A percentile compares a stretch with the other conserved stretches of the same genome.
Evolutionary conservation across 2,329 filamentous ascomycete genomes (phyloP).

Genomic region (Fonsecaea monophora): DNA sequence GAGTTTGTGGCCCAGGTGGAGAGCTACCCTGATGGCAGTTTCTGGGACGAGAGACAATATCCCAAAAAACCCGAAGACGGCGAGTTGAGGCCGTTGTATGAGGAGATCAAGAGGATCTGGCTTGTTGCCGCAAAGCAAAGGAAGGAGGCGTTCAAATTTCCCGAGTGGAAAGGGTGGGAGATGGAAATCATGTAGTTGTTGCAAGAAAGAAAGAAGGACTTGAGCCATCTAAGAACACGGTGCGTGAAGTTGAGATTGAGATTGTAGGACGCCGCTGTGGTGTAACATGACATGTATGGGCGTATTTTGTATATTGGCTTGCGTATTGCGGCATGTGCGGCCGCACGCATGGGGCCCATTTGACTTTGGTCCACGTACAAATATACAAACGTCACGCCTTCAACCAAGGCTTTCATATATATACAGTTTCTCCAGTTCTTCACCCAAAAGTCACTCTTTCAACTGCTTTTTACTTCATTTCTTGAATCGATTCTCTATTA

Average conservation of each 20-base stretch:
- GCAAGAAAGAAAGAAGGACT: neutral
- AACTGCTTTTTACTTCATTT: too few relatives aligned
- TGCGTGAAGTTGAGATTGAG: too few relatives aligned
- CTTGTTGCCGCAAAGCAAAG: neutral
- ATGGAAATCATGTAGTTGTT: neutral
- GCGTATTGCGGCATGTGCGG: constrained; percentile 10
- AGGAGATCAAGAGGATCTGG: constrained; percentile 3
- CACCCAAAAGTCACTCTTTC: too few relatives aligned
- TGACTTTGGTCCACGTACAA: neutral
- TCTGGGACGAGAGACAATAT: constrained; percentile 11
- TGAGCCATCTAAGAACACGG: neutral
- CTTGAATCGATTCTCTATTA: too few relatives aligned
- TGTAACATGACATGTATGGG: too few relatives aligned
- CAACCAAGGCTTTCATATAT: neutral
- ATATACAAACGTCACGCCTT: neutral
- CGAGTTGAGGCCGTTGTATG: neutral
- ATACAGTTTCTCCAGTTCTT: neutral
- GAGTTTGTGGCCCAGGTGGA: constrained; percentile 19
- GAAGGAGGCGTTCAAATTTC: constrained; percentile 14
- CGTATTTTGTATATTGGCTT: neutral
- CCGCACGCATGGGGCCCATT: neutral
- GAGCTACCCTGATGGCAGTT: neutral
- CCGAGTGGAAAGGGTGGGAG: constrained; percentile 15
- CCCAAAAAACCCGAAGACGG: constrained; percentile 8
- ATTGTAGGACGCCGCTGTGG: too few relatives aligned